Evolutionary conservation across 2,329 filamentous ascomycete genomes (phyloP).

Genomic region (Geosmithia morbida): DNA sequence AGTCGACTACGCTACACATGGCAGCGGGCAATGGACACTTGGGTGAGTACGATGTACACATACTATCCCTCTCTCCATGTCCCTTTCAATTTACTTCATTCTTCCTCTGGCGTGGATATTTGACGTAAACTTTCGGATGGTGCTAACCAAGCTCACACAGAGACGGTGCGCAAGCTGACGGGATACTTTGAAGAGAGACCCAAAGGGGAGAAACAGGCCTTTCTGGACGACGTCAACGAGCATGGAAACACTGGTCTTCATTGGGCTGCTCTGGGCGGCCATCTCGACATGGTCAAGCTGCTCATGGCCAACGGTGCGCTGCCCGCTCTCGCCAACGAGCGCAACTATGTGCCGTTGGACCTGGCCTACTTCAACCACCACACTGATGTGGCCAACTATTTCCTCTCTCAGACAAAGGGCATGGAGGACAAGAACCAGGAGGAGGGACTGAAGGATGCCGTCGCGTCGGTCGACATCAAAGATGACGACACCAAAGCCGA

Average conservation of each 20-base stretch:
- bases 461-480: slow-evolving; percentile 22
- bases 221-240: slow-evolving; percentile 58
- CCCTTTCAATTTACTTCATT: neutral
- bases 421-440: slow-evolving; percentile 32
- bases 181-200: slow-evolving; percentile 24
- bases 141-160: slow-evolving; percentile 13
- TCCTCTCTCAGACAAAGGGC: slow-evolving; percentile 31
- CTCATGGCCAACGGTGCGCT: slow-evolving; percentile 67
- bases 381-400: slow-evolving; percentile 48
- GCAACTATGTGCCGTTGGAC: slow-evolving; percentile 69
- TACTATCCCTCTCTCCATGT: neutral
- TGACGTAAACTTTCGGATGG: too few species aligned
- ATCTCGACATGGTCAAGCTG: slow-evolving; percentile 64
- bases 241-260: slow-evolving; percentile 86
- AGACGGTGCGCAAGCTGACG: slow-evolving; percentile 28
- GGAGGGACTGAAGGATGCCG: slow-evolving; percentile 24
- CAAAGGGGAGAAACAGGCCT: slow-evolving; percentile 28
- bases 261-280: slow-evolving; percentile 85
- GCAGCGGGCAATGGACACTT: slow-evolving; percentile 79
- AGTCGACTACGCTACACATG: slow-evolving; percentile 80
- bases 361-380: slow-evolving; percentile 59
- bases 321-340: slow-evolving; percentile 64
- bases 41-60: slow-evolving; percentile 32
- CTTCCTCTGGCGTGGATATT: too few species aligned
- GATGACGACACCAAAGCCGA: slow-evolving; percentile 14